Conservation (phyloP, 805 yeast species). For the Barnettozyma botsteinii region DNA sequence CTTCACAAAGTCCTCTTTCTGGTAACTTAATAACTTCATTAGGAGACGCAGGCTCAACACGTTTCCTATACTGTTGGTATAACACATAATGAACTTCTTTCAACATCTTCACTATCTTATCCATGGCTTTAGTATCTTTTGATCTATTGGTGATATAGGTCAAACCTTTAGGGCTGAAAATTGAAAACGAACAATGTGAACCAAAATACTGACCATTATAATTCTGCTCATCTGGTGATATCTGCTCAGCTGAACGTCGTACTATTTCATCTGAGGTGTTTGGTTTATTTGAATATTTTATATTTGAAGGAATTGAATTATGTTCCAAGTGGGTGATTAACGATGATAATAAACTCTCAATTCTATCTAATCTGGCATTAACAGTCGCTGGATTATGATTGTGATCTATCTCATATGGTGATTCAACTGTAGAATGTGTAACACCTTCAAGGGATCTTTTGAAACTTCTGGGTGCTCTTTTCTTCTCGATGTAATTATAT, state of each 20-base stretch:
- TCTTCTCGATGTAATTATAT: conserved; percentile 65
- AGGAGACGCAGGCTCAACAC: conserved; percentile 3
- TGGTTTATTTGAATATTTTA: too few species aligned
- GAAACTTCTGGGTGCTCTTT: conserved; percentile 19
- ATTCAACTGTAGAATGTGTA: too few species aligned
- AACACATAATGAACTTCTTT: conserved; percentile 5
- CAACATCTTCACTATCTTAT: conserved; percentile 1
- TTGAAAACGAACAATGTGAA: conserved; percentile 29
- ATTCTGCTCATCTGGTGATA: conserved; percentile 8
- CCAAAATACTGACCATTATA: conserved; percentile 17
- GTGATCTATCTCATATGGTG: background rate
- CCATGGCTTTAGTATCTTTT: conserved; percentile 3
- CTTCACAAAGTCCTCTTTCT: background rate
- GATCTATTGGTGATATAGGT: conserved; percentile 28
- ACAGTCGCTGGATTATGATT: too few species aligned
- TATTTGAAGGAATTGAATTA: too few species aligned
- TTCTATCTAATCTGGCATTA: conserved; percentile 1
- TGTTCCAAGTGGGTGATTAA: background rate
- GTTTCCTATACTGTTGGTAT: conserved; percentile 4
- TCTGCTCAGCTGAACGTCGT: background rate
- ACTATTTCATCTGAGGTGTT: background rate
- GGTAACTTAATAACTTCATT: conserved; percentile 6
- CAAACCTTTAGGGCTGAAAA: conserved; percentile 35
- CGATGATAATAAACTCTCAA: background rate
- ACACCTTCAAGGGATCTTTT: too few species aligned